phyloP scores from a whole-genome alignment of 202 grass and related monocot genomes.

The Saccharum hybrid region DNA sequence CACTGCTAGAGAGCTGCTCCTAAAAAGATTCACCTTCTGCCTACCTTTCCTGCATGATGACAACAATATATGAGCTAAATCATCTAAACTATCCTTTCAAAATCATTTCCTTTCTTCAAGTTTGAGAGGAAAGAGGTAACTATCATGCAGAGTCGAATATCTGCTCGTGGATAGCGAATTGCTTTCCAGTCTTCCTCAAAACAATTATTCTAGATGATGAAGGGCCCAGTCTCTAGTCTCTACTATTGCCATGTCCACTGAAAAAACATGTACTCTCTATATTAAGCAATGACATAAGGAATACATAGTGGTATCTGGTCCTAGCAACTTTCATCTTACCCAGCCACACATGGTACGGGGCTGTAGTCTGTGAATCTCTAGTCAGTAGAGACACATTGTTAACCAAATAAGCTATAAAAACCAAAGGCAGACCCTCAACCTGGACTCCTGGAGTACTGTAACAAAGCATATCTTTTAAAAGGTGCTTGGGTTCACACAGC shows the following conservation, averaged over 20 bases:
- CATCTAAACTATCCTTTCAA: conserved; percentile 27
- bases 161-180: conserved; percentile 26
- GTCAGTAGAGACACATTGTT: conserved; percentile 19
- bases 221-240: conserved; percentile 13
- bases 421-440: neutral
- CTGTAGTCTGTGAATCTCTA: conserved; percentile 36
- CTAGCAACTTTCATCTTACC: conserved; percentile 49
- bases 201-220: conserved; percentile 28
- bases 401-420: conserved; percentile 39
- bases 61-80: conserved; percentile 11
- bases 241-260: conserved; percentile 9
- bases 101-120: conserved; percentile 19
- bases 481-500: conserved; percentile 1
- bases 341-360: conserved; percentile 51
- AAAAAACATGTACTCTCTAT: conserved; percentile 9
- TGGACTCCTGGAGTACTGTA: neutral
- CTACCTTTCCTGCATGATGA: conserved; percentile 30
- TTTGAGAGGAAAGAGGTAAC: conserved; percentile 2
- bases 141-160: conserved; percentile 9
- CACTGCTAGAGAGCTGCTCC: neutral
- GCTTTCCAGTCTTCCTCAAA: conserved; percentile 23
- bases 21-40: conserved; percentile 10
- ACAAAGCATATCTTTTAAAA: conserved; percentile 14
- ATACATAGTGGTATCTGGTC: conserved; percentile 42
- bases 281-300: conserved; percentile 28